phyloP scores from a whole-genome alignment of 345 rosid genomes.

The Brassica nigra region DNA sequence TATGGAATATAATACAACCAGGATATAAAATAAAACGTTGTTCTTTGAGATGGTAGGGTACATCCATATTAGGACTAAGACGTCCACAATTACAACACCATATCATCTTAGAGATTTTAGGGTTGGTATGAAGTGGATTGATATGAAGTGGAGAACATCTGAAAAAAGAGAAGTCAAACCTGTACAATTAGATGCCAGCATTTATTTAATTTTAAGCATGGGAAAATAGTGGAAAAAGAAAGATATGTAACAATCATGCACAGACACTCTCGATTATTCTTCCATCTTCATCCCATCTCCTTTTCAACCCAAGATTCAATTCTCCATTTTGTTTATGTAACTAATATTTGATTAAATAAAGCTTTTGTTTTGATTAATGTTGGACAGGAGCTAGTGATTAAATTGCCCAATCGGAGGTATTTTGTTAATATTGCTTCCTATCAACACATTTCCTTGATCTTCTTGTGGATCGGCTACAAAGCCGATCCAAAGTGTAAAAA shows the following conservation, averaged over 20 bases:
- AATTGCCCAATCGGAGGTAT: background rate
- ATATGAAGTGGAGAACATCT: conserved; percentile 29
- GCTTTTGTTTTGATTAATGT: background rate
- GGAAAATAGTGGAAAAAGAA: background rate
- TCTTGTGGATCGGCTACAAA: background rate
- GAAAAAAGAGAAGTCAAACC: conserved; percentile 25
- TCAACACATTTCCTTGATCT: background rate
- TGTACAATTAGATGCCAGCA: conserved; percentile 12
- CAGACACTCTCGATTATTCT: conserved; percentile 14
- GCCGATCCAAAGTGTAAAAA: background rate
- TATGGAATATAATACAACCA: background rate
- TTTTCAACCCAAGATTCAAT: background rate
- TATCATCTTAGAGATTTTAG: conserved; percentile 21
- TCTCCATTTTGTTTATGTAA: background rate
- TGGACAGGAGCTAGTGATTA: background rate
- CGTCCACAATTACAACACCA: conserved; percentile 1
- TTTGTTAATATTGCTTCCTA: background rate
- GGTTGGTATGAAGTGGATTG: background rate
- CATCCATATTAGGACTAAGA: conserved; percentile 1
- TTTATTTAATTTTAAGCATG: conserved; percentile 1
- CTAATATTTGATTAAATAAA: background rate
- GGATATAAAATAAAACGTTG: conserved; percentile 14
- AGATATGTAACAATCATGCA: conserved; percentile 12
- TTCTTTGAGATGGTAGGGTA: conserved; percentile 30
- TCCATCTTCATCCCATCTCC: conserved; percentile 11